phyloP scores from a whole-genome alignment of 2,329 filamentous ascomycete species.

The Verticillium isaacii region DNA sequence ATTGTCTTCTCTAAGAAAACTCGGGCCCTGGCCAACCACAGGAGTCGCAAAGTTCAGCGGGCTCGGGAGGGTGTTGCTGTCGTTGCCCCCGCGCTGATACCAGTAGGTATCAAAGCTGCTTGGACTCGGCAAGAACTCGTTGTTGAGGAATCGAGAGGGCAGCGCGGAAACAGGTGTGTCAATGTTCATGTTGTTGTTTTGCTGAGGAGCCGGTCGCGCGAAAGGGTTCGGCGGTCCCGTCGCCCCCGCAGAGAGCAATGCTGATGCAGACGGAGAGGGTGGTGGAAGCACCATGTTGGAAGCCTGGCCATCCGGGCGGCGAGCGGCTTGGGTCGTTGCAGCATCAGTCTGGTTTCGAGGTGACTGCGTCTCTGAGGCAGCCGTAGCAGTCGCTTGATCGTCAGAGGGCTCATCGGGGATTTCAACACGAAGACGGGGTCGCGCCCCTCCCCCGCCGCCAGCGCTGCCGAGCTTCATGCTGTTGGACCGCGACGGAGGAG shows the following conservation, averaged over 20 bases:
- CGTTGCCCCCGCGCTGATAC: constrained; percentile 65
- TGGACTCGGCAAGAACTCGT: constrained; percentile 83
- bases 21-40: constrained; percentile 55
- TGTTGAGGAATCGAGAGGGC: constrained; percentile 84
- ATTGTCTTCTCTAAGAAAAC: constrained; percentile 56
- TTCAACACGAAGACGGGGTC: constrained; percentile 85
- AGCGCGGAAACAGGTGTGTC: constrained; percentile 85
- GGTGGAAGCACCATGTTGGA: constrained; percentile 77
- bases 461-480: constrained; percentile 32
- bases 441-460: constrained; percentile 54
- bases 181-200: constrained; percentile 45
- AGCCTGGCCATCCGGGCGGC: constrained; percentile 29
- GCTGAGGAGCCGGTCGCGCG: constrained; percentile 76
- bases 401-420: constrained; percentile 91
- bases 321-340: constrained; percentile 51
- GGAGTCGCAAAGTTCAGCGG: constrained; percentile 92
- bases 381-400: constrained; percentile 64
- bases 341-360: constrained; percentile 52
- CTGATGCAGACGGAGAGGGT: constrained; percentile 83
- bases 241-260: constrained; percentile 84
- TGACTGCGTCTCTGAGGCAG: constrained; percentile 55
- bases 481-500: constrained; percentile 73
- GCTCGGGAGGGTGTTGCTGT: constrained; percentile 85
- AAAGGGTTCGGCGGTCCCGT: constrained; percentile 94
- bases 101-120: constrained; percentile 91